These are phyloP conservation scores for Cubamyces lactineus DNA, from an alignment of 768 basidiomycete species.

Conservation along the genomic window DNA sequence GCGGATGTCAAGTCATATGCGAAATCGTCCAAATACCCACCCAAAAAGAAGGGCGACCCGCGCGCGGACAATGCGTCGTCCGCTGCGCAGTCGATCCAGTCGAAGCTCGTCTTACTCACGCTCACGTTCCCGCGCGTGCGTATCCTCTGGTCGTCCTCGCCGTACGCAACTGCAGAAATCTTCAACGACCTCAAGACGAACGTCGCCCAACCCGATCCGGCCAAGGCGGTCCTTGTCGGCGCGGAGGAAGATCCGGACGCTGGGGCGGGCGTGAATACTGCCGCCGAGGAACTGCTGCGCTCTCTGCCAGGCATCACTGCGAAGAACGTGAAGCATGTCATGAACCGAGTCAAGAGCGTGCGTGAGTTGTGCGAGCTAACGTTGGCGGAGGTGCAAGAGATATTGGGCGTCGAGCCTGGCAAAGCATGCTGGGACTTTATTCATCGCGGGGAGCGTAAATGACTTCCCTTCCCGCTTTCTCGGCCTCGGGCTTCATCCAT, in stretches of 20 bases:
- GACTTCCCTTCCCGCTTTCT: not conserved
- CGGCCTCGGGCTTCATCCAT: too few species aligned
- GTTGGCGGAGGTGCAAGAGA: conserved; percentile 63
- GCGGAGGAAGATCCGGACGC: conserved; percentile 73
- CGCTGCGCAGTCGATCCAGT: conserved; percentile 68
- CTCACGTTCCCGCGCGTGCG: conserved; percentile 90
- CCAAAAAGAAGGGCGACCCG: conserved; percentile 48
- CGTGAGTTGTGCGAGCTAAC: conserved; percentile 71
- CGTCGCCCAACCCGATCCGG: conserved; percentile 78
- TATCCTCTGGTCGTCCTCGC: conserved; percentile 97
- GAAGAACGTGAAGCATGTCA: conserved; percentile 85
- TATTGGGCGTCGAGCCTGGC: conserved; percentile 83
- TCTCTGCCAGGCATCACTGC: conserved; percentile 82
- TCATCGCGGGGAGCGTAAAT: conserved; percentile 60
- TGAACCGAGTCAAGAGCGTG: conserved; percentile 78
- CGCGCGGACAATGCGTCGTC: conserved; percentile 35
- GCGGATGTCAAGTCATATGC: conserved; percentile 69
- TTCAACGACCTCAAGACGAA: conserved; percentile 89
- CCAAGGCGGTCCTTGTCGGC: conserved; percentile 77
- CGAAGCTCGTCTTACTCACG: conserved; percentile 89
- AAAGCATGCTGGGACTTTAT: conserved; percentile 82
- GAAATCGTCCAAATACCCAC: conserved; percentile 62
- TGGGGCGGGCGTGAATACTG: conserved; percentile 69
- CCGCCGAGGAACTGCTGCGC: conserved; percentile 82
- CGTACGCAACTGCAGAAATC: conserved; percentile 88